Evolutionary conservation across 495 filamentous ascomycete genomes (phyloP).

Genomic region (Tuber indicum): DNA sequence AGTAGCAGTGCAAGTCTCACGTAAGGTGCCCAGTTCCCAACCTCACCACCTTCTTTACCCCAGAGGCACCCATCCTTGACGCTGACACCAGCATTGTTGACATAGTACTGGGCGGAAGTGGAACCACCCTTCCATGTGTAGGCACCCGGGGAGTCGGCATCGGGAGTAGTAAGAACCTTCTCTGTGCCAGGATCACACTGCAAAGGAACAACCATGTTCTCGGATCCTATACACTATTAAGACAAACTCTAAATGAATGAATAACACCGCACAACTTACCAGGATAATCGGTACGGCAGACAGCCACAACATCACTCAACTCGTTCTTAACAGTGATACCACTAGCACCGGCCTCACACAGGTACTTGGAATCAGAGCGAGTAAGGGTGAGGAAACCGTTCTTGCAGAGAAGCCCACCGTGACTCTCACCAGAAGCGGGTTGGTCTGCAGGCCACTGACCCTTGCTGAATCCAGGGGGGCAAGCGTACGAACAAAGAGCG

Average conservation of each 20-base stretch:
- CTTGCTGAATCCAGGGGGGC: slow-evolving; percentile 86
- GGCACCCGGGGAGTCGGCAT: slow-evolving; percentile 53
- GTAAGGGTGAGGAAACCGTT: slow-evolving; percentile 72
- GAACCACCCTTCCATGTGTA: slow-evolving; percentile 66
- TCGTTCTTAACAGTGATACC: slow-evolving; percentile 69
- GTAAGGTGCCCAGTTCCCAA: slow-evolving; percentile 84
- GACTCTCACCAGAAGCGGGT: slow-evolving; percentile 74
- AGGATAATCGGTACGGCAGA: slow-evolving; percentile 96
- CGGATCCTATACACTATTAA: slow-evolving; percentile 51
- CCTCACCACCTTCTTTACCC: slow-evolving; percentile 51
- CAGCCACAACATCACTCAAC: slow-evolving; percentile 55
- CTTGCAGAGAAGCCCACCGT: slow-evolving; percentile 83
- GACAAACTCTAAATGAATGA: neutral
- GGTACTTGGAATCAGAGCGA: slow-evolving; percentile 56
- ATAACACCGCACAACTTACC: slow-evolving; percentile 47
- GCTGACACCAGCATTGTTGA: slow-evolving; percentile 70
- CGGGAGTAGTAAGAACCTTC: slow-evolving; percentile 64
- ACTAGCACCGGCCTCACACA: slow-evolving; percentile 69
- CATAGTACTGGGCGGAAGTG: slow-evolving; percentile 94
- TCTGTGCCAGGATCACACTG: slow-evolving; percentile 52
- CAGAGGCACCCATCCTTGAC: slow-evolving; percentile 71
- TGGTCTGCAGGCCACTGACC: slow-evolving; percentile 80
- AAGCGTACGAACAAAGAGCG: slow-evolving; percentile 86
- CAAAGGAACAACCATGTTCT: slow-evolving; percentile 75
- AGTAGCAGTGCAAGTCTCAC: slow-evolving; percentile 4